Conservation (phyloP, 192 early-diverging fungal genomes). For the Pilobolus umbonatus region DNA sequence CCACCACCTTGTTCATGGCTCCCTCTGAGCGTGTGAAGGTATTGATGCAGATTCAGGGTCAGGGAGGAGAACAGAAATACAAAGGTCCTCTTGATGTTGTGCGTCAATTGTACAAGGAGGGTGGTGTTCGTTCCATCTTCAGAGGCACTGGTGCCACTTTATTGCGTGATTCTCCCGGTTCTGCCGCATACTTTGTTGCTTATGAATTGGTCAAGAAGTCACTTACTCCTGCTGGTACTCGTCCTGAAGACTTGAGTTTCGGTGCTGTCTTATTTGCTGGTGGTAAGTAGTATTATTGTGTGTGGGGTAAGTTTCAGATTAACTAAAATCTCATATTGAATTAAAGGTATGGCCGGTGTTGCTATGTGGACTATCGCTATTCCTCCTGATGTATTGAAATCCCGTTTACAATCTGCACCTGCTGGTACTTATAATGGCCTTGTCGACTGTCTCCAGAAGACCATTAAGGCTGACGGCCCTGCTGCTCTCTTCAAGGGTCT, state of each 20-base stretch:
- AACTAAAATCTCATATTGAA: not conserved
- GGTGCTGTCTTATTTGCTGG: constrained; percentile 89
- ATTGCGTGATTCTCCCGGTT: constrained; percentile 88
- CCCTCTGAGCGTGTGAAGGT: constrained; percentile 97
- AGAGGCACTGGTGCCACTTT: constrained; percentile 93
- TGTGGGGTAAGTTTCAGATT: not conserved
- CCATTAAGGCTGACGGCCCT: constrained; percentile 66
- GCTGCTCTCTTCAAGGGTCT: constrained; percentile 81
- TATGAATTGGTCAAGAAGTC: constrained; percentile 83
- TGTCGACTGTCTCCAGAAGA: constrained; percentile 53
- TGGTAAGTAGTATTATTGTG: constrained; percentile 49
- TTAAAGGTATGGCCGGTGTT: constrained; percentile 85
- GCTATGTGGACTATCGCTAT: constrained; percentile 97
- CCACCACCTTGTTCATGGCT: constrained; percentile 91
- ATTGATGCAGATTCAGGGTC: constrained; percentile 73
- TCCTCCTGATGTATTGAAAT: constrained; percentile 89
- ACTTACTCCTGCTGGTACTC: constrained; percentile 60
- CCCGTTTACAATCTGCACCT: constrained; percentile 84
- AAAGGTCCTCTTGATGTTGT: constrained; percentile 91
- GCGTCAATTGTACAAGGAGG: constrained; percentile 75
- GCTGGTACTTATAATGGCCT: constrained; percentile 80
- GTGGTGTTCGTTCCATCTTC: constrained; percentile 85
- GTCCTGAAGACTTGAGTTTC: constrained; percentile 70
- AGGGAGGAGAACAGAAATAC: constrained; percentile 63
- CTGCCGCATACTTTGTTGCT: constrained; percentile 88